These are phyloP conservation scores for Pseudogymnoascus sp. DNA, from an alignment of 2,329 filamentous ascomycete species.

Conservation along the genomic window DNA sequence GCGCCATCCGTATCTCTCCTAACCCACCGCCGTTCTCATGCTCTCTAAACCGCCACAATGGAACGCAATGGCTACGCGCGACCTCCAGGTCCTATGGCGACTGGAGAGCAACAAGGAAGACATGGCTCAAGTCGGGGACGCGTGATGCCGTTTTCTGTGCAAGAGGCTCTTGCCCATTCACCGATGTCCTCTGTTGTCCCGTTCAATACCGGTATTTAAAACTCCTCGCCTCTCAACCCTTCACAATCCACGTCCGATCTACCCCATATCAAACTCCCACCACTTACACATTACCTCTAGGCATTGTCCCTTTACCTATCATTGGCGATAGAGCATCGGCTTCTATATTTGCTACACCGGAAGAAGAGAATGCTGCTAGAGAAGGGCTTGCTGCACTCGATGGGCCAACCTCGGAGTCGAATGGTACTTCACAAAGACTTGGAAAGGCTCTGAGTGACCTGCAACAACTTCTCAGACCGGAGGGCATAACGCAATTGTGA, in stretches of 20 bases:
- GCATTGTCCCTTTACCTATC: conserved; percentile 58
- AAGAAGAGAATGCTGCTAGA: conserved; percentile 44
- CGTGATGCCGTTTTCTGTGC: conserved; percentile 50
- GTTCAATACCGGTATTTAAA: conserved; percentile 60
- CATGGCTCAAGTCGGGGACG: conserved; percentile 20
- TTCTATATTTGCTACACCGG: conserved; percentile 45
- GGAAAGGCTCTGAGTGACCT: conserved; percentile 69
- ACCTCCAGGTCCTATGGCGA: conserved; percentile 10
- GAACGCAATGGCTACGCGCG: conserved; percentile 21
- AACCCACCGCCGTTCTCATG: not conserved
- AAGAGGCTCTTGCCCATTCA: conserved; percentile 74
- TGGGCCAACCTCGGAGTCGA: conserved; percentile 53
- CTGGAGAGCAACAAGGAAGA: not conserved
- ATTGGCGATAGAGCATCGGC: conserved; percentile 47
- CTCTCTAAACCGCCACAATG: conserved; percentile 19
- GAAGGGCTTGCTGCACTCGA: conserved; percentile 61
- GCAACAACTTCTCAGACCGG: conserved; percentile 63
- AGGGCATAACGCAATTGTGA: conserved; percentile 57
- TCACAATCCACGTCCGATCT: conserved; percentile 6
- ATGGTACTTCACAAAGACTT: conserved; percentile 55
- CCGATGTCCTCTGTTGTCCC: conserved; percentile 75
- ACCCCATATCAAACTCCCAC: conserved; percentile 16
- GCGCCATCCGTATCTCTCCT: conserved; percentile 1
- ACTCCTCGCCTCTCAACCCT: conserved; percentile 10
- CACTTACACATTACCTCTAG: conserved; percentile 32